Base-by-base conservation (phyloP, 164 flowering plant genomes). In the Echeveria elegans region DNA sequence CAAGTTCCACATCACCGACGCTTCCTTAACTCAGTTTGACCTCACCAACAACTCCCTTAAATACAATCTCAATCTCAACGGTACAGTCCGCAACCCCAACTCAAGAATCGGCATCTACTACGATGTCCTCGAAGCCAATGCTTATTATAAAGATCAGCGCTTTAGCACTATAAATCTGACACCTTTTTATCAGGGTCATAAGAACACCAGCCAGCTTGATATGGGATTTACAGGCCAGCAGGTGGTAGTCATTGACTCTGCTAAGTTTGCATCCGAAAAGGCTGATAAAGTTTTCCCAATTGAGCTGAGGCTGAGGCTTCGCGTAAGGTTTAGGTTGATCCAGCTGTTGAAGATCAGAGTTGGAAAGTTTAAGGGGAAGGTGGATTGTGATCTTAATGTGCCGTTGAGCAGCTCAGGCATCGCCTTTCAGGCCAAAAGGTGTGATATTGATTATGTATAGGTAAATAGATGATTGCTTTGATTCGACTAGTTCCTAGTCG, bases 181-280 rank as follows among this genome's bases (percentile, higher is more conserved):
- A 0, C 66, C 66, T 21, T 63, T 63, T 63, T 63, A 63, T n/a
- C 66, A 63, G 26, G 66, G 66, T 15, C 66, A 63, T 40, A 63
- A 63, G 41, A 63, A 63, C 45, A 63, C 43, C 1, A 63, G 45
- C 12, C 10, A 34, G 5, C 45, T 63, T 1, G 14, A 34, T 11
- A 36, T 40, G 66, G 41, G n/a, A 6, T 63, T 63, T 28, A 18
- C 2, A 23, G 66, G 66, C 3, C 66, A 63, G 66, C 41, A 63
- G 29, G 45, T 63, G 66, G 26, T 63, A 12, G 29, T 37, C 28
- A 29, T 63, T 63, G 45, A 23, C 26, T 11, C 45, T 8, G 26
- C 29, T 1, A 16, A 63, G 15, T 40, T 34, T 16, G 45, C 47
- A 4, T 32, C 47, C 3, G 26, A 63, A 16, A 63, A 63, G 7